phyloP scores from a whole-genome alignment of 805 yeast genomes.

The Komagataella phaffii region DNA sequence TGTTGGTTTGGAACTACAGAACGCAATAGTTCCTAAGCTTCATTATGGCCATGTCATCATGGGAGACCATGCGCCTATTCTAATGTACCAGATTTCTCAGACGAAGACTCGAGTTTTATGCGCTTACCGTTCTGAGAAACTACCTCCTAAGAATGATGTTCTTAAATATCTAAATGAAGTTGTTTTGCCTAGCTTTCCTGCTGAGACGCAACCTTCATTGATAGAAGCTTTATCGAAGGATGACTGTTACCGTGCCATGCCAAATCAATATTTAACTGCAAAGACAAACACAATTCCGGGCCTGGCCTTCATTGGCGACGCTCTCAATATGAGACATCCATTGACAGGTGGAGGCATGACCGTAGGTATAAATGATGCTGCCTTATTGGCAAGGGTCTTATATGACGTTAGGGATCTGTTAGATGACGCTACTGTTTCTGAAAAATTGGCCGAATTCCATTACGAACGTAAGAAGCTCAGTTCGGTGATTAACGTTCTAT shows the following conservation, averaged over 20 bases:
- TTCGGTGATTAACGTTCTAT: constrained; percentile 77
- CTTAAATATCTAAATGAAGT: constrained; percentile 41
- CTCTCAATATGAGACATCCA: constrained; percentile 96
- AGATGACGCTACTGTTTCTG: constrained; percentile 43
- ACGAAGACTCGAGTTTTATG: constrained; percentile 80
- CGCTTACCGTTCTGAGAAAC: constrained; percentile 60
- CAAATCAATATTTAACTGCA: constrained; percentile 84
- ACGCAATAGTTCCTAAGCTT: constrained; percentile 65
- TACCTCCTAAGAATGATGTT: constrained; percentile 52
- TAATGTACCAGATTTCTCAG: constrained; percentile 78
- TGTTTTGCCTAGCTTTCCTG: constrained; percentile 64
- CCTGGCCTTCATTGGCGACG: constrained; percentile 76
- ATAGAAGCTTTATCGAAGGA: constrained; percentile 38
- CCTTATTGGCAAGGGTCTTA: constrained; percentile 48
- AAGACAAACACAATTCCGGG: constrained; percentile 60
- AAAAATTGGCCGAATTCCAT: constrained; percentile 56
- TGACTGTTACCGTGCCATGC: constrained; percentile 70
- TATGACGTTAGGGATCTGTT: constrained; percentile 36
- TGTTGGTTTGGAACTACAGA: constrained; percentile 63
- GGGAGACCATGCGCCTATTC: constrained; percentile 77
- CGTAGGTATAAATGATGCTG: constrained; percentile 84
- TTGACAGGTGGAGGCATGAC: constrained; percentile 99
- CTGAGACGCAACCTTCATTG: constrained; percentile 52
- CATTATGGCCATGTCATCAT: constrained; percentile 83
- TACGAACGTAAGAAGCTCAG: constrained; percentile 65